phyloP scores from a whole-genome alignment of 2,329 filamentous ascomycete species.

The Neonectria ditissima region DNA sequence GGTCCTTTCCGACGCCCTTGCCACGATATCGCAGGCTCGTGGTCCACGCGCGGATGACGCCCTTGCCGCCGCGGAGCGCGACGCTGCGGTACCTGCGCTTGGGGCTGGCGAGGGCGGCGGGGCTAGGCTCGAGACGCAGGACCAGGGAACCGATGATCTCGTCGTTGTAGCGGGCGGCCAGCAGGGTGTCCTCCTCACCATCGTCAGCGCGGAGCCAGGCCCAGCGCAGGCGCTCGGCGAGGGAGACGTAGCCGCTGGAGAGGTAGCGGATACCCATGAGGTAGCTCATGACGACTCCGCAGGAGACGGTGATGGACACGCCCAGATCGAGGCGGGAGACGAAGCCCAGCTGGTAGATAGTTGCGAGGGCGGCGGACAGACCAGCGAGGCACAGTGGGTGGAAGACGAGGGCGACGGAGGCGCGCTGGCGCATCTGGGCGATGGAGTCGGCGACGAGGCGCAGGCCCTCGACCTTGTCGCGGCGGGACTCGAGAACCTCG shows the following conservation, averaged over 20 bases:
- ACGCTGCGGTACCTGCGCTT: conserved; percentile 53
- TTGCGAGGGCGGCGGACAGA: conserved; percentile 57
- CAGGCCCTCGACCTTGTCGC: conserved; percentile 75
- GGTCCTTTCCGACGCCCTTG: conserved; percentile 76
- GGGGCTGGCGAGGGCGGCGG: conserved; percentile 44
- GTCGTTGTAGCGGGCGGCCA: conserved; percentile 76
- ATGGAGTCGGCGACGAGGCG: conserved; percentile 83
- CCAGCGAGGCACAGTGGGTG: conserved; percentile 68
- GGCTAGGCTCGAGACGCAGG: conserved; percentile 69
- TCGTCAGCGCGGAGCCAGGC: conserved; percentile 66
- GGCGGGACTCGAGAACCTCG: conserved; percentile 63
- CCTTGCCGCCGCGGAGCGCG: conserved; percentile 69
- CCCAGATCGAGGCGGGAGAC: conserved; percentile 62
- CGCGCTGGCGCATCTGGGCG: conserved; percentile 81
- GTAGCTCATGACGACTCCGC: conserved; percentile 72
- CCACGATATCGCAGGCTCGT: conserved; percentile 76
- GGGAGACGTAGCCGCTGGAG: conserved; percentile 70
- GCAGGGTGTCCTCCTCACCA: conserved; percentile 65
- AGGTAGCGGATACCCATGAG: conserved; percentile 71
- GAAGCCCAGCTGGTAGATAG: conserved; percentile 61
- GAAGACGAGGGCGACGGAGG: conserved; percentile 71
- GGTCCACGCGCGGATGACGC: conserved; percentile 86
- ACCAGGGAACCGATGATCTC: conserved; percentile 79
- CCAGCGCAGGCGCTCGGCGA: conserved; percentile 72
- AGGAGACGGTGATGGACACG: conserved; percentile 67